Base-by-base conservation (phyloP, 148 eudicot genomes). In the Arctostaphylos glauca region DNA sequence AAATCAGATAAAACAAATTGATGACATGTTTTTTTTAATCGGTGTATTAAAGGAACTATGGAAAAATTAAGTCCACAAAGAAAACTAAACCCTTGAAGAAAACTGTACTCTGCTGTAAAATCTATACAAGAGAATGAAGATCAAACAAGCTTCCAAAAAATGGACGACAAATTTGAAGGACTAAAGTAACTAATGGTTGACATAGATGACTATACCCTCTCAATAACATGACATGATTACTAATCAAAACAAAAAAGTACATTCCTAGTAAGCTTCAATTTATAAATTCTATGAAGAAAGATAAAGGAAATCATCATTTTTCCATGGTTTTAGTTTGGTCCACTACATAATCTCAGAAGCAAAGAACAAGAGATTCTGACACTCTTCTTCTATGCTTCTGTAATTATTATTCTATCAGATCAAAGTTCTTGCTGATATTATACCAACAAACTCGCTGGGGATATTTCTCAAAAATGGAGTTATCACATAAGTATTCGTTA, bases 241-340 rank as follows among this genome's bases (percentile, higher is more conserved):
- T 46, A 23, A 64, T 79, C 71, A 62, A 23, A 14, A 25, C 64
- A 79, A 43, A 41, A 62, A 16, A 19, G 19, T n/a, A 43, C 53
- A 73, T 47, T 21, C 47, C 74, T 12, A 72, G 53, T 21, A 72
- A 46, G 52, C 76, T 72, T 44, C 52, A 44, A 16, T 46, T 9
- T 50, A 50, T 50, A 50, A 9, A 68, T 4, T 38, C 44, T 47
- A 68, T 38, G 74, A 68, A 31, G 46, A 67, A 14, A 5, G 47
- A 60, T n/a, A 0, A 31, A 31, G 46, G 59, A 47, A 9, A 74
- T n/a, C 16, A 13, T 52, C 78, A 76, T 31, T 19, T 50, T 76
- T 43, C 59, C 78, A 50, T 2, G 44, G 59, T 76, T 52, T 76
- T n/a, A 74, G 23, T 74, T 55, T 56, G 67, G 46, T 77, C 67